phyloP scores from a whole-genome alignment of 768 basidiomycete species.

The Exsudoporus frostii region DNA sequence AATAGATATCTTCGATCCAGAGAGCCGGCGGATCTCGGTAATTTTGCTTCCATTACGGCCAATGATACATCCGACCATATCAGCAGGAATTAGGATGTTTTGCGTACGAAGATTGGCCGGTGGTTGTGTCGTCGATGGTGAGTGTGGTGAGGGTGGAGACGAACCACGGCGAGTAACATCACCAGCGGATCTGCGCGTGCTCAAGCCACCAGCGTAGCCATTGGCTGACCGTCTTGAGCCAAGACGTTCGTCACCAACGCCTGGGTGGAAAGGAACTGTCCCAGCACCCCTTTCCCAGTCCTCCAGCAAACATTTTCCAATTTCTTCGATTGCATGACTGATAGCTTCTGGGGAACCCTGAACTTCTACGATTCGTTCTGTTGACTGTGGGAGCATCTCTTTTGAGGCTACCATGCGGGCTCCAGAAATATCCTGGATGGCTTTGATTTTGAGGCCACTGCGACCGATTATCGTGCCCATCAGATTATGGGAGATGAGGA shows the following conservation, averaged over 20 bases:
- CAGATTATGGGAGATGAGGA: constrained; percentile 97
- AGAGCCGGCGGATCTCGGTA: constrained; percentile 96
- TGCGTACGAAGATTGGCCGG: constrained; percentile 90
- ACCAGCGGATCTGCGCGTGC: constrained; percentile 64
- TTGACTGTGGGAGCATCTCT: constrained; percentile 99
- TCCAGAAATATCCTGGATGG: constrained; percentile 94
- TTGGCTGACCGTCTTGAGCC: constrained; percentile 49
- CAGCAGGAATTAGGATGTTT: constrained; percentile 98
- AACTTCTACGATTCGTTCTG: constrained; percentile 97
- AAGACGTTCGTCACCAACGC: constrained; percentile 68
- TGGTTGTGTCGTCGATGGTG: constrained; percentile 50
- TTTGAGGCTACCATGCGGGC: constrained; percentile 99
- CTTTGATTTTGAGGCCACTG: constrained; percentile 95
- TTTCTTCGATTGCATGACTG: constrained; percentile 90
- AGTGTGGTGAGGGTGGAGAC: constrained; percentile 33
- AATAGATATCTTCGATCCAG: constrained; percentile 97
- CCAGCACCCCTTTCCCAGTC: constrained; percentile 95
- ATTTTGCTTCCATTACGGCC: constrained; percentile 98
- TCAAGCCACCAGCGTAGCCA: constrained; percentile 47
- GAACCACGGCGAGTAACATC: constrained; percentile 47
- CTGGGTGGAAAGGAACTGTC: constrained; percentile 95
- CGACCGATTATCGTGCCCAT: constrained; percentile 99
- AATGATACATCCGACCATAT: constrained; percentile 98
- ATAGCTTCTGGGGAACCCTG: constrained; percentile 93
- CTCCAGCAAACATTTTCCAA: constrained; percentile 91